Base-by-base conservation (phyloP, 345 rosid genomes). In the Arabidopsis arenosa region DNA sequence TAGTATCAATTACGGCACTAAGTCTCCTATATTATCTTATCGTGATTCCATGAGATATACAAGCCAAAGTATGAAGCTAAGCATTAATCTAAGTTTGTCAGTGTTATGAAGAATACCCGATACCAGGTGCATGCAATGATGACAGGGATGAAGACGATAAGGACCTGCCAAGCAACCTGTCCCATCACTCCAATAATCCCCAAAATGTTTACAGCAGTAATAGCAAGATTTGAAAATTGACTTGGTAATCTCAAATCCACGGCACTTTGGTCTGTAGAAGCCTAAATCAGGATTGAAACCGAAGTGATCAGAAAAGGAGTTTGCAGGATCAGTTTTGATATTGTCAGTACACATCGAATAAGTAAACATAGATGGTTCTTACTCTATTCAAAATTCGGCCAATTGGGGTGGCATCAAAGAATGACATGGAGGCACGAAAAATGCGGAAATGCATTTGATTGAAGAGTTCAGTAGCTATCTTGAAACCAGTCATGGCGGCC, bases 121-220 rank as follows among this genome's bases (percentile, higher is more conserved):
- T 87, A 89, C 96, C 88, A 88, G 54, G 87, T 54, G 80, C 85
- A 85, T 63, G 74, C 61, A 28, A 86, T 80, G 47, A 86, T 72
- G 26, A 84, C 84, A 9, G 96, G 96, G 59, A 93, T 77, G 59
- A 88, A 89, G 69, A 85, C 74, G 18, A 89, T 73, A 67, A 93
- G 90, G 62, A 93, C 89, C 78, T 91, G 91, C 96, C 98, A 93
- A 13, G 90, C 89, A 53, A 83, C 96, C 75, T 84, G 90, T 60
- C 92, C 88, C 91, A 89, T 88, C 73, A 93, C 87, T 9, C 79
- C 89, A 21, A 91, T 81, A 75, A 84, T 77, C 43, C 88, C 90
- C 14, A 89, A 41, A 35, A 93, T 91, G 73, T 80, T 90, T 73
- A 93, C 84, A 37, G 67, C 41, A 6, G 87, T 17, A 55, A 80